Conservation (phyloP, 2,329 filamentous ascomycete genomes). For the Sarocladium oryzae region DNA sequence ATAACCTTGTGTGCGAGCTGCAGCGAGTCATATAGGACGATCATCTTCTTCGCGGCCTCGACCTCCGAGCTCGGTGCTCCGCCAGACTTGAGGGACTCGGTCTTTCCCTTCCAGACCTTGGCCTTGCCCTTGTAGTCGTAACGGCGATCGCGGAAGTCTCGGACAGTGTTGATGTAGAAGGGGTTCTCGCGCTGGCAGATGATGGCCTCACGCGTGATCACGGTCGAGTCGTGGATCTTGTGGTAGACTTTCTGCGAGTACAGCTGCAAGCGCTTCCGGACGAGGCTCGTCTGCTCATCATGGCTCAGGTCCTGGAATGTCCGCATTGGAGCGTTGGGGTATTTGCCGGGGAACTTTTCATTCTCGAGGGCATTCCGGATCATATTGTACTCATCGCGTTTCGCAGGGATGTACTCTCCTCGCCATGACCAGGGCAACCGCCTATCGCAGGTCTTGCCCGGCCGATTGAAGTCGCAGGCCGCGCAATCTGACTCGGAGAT, state of each 20-base stretch:
- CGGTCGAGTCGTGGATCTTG: slow-evolving; percentile 94
- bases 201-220: slow-evolving; percentile 88
- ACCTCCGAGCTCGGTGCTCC: slow-evolving; percentile 72
- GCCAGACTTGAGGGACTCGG: slow-evolving; percentile 74
- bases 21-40: slow-evolving; percentile 87
- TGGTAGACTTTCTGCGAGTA: slow-evolving; percentile 99
- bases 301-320: slow-evolving; percentile 73
- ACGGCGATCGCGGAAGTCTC: slow-evolving; percentile 89
- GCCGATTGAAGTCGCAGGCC: slow-evolving; percentile 95
- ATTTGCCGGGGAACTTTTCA: slow-evolving; percentile 81
- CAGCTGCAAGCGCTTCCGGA: slow-evolving; percentile 81
- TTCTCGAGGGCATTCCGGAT: slow-evolving; percentile 87
- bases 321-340: slow-evolving; percentile 60
- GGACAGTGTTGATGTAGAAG: slow-evolving; percentile 95
- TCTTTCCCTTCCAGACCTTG: slow-evolving; percentile 98
- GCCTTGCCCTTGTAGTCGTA: slow-evolving; percentile 99
- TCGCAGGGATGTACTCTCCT: slow-evolving; percentile 93
- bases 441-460: slow-evolving; percentile 93
- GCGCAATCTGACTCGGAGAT: slow-evolving; percentile 93
- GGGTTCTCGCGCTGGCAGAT: slow-evolving; percentile 98
- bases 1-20: slow-evolving; percentile 99
- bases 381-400: slow-evolving; percentile 99
- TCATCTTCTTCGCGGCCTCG: slow-evolving; percentile 98
- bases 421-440: slow-evolving; percentile 96
- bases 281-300: slow-evolving; percentile 74